Evolutionary conservation across 2,329 filamentous ascomycete species (phyloP).

Genomic region (Cucurbitaria berberidis): DNA sequence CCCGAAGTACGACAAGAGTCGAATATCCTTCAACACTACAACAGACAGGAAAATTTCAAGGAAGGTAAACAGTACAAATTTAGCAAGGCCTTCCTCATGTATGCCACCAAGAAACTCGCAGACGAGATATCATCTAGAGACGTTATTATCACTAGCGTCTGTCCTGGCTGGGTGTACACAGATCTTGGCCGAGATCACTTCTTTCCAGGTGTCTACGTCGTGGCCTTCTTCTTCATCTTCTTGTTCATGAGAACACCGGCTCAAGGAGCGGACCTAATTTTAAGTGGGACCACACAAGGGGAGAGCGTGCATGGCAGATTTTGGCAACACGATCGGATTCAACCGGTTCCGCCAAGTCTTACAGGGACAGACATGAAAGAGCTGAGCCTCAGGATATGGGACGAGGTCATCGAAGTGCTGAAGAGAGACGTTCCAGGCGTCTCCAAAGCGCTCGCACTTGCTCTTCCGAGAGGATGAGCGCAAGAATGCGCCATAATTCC

Average conservation of each 20-base stretch:
- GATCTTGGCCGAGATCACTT: conserved; percentile 41
- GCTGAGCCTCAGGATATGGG: conserved; percentile 37
- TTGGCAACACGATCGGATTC: conserved; percentile 44
- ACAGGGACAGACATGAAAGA: conserved; percentile 41
- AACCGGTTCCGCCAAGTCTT: conserved; percentile 37
- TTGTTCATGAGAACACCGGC: conserved; percentile 33
- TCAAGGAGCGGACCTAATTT: conserved; percentile 38
- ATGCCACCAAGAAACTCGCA: conserved; percentile 37
- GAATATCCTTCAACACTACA: conserved; percentile 41
- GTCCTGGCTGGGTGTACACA: conserved; percentile 41
- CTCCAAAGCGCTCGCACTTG: conserved; percentile 10
- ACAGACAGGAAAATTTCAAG: conserved; percentile 34
- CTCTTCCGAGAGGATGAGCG: conserved; percentile 4
- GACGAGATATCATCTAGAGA: conserved; percentile 32
- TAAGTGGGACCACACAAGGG: conserved; percentile 44
- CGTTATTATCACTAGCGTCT: conserved; percentile 47
- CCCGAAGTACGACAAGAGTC: conserved; percentile 24
- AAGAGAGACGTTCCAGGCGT: conserved; percentile 36
- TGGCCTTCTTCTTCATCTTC: conserved; percentile 29
- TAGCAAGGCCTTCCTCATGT: conserved; percentile 47
- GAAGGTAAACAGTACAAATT: conserved; percentile 36
- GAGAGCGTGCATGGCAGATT: conserved; percentile 44
- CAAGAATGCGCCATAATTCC: background rate
- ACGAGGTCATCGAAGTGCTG: conserved; percentile 43
- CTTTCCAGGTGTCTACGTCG: conserved; percentile 32